These are phyloP conservation scores for Strigomonas culicis DNA, from an alignment of 208 protist species.

Conservation along the genomic window DNA sequence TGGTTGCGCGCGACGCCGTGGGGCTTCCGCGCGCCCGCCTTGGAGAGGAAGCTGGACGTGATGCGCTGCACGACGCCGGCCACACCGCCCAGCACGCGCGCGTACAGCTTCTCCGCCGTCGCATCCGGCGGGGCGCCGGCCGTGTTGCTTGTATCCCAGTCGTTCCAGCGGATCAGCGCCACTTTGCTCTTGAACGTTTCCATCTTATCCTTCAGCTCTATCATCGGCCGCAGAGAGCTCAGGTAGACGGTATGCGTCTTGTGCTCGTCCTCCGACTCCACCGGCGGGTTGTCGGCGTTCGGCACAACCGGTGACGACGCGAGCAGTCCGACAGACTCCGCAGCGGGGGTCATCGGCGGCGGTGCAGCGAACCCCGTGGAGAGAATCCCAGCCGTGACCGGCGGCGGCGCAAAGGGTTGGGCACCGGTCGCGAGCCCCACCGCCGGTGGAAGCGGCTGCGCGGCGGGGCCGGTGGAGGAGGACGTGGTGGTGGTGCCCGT, in stretches of 20 bases:
- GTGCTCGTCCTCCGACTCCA: conserved; percentile 3
- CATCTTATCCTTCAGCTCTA: conserved; percentile 38
- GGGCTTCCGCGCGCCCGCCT: conserved; percentile 17
- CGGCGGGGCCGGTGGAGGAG: neutral
- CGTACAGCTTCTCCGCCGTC: conserved; percentile 38
- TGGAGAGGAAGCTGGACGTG: conserved; percentile 48
- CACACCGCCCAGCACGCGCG: conserved; percentile 27
- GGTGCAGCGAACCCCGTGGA: too few species aligned
- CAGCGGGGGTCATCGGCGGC: neutral
- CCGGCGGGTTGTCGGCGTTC: neutral
- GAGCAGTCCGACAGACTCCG: neutral
- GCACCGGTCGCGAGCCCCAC: neutral
- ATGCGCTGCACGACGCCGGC: conserved; percentile 54
- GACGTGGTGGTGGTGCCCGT: neutral
- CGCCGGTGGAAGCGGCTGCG: neutral
- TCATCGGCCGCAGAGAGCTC: conserved; percentile 38
- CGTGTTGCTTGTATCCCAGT: conserved; percentile 47
- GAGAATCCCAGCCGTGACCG: neutral
- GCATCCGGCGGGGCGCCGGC: conserved; percentile 48
- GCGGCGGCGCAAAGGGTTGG: neutral
- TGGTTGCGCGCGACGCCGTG: neutral
- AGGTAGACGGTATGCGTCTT: conserved; percentile 26
- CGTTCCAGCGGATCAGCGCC: conserved; percentile 39
- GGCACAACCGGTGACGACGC: neutral
- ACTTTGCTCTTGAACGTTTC: conserved; percentile 23